Conservation (phyloP, 345 rosid species). For the Conringia planisiliqua region DNA sequence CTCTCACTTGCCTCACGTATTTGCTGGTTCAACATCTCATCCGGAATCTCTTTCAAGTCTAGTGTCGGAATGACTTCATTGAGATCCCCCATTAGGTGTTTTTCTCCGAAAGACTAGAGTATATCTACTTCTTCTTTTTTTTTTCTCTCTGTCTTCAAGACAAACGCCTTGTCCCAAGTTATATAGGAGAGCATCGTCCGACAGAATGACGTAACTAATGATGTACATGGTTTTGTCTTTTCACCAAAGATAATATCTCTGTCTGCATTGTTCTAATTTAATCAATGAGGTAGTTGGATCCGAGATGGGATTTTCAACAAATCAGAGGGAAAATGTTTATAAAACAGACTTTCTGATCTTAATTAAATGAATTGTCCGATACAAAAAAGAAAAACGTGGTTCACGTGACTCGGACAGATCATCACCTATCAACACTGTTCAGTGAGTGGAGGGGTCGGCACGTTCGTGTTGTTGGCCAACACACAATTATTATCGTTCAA, state of each 20-base stretch:
- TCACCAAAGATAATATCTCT: too few species aligned
- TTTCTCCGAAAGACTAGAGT: not conserved
- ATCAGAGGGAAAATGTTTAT: not conserved
- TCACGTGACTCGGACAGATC: not conserved
- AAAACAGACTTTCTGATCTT: not conserved
- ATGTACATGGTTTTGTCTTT: too few species aligned
- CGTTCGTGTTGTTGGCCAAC: not conserved
- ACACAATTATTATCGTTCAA: too few species aligned
- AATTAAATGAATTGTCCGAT: not conserved
- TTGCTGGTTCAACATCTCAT: conserved; percentile 35
- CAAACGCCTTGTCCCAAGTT: not conserved
- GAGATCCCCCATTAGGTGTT: not conserved
- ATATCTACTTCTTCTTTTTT: not conserved
- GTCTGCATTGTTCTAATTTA: not conserved
- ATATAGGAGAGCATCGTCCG: not conserved
- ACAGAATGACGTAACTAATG: not conserved
- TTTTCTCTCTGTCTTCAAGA: not conserved
- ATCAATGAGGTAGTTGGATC: not conserved
- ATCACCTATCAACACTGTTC: not conserved
- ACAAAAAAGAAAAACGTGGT: not conserved
- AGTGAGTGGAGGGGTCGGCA: not conserved
- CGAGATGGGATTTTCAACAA: not conserved
- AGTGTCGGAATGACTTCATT: conserved; percentile 40
- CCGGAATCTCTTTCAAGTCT: conserved; percentile 42
- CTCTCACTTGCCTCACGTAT: conserved; percentile 49